A percentile compares a stretch with the other conserved stretches of the same genome.
Conservation (phyloP, 1,284 basidiomycete genomes). For the Fomitopsis palustris region DNA sequence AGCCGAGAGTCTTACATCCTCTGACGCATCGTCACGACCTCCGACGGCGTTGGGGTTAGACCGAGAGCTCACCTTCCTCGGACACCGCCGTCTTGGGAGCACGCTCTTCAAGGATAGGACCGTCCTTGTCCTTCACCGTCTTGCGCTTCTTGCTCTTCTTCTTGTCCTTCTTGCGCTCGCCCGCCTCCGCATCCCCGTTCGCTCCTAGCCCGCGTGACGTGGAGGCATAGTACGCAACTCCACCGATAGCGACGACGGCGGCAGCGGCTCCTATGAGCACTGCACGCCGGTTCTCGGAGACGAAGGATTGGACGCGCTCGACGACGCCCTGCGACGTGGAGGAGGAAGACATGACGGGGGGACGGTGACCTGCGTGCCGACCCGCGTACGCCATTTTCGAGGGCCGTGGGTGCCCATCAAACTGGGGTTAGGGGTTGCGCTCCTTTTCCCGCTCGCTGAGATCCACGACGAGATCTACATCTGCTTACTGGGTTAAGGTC, state of each 20-base stretch:
- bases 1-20: conserved; percentile 36
- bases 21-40: conserved; percentile 6
- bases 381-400: background rate
- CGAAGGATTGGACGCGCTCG: conserved; percentile 67
- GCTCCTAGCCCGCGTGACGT: conserved; percentile 37
- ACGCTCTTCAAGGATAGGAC: conserved; percentile 76
- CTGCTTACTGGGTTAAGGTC: too few relatives aligned
- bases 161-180: conserved; percentile 47
- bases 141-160: conserved; percentile 69
- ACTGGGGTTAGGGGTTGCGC: background rate
- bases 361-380: conserved; percentile 11
- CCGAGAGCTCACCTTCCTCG: conserved; percentile 33
- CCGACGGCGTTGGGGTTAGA: background rate
- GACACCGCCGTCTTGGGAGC: conserved; percentile 34
- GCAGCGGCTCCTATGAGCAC: conserved; percentile 68
- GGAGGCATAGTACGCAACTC: conserved; percentile 74
- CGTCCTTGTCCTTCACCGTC: conserved; percentile 49
- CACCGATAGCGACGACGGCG: conserved; percentile 71
- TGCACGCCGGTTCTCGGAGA: conserved; percentile 72
- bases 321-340: conserved; percentile 36
- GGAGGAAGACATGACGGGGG: conserved; percentile 32
- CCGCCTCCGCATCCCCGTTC: conserved; percentile 43
- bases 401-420: background rate
- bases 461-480: background rate
- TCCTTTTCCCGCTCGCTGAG: background rate